Percentiles rank a stretch among this genome's conserved stretches.
Conservation (phyloP, 1,284 basidiomycete genomes). For the Phlebopus sp. region DNA sequence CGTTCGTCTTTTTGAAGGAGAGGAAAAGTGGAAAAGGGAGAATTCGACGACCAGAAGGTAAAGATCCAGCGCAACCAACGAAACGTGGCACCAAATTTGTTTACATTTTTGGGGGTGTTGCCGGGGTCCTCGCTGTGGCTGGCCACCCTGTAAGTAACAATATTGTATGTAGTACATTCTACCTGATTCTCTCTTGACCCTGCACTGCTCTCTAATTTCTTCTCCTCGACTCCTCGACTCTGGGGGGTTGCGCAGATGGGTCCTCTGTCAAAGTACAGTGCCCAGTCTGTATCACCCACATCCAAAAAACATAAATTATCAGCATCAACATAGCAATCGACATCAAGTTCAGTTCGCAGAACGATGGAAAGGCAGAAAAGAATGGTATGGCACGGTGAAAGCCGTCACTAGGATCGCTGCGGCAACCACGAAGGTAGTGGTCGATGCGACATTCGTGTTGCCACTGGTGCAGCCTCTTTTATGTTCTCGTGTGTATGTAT, state of each 20-base stretch:
- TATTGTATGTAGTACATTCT: conserved; percentile 5
- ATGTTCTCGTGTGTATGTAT: conserved; percentile 1
- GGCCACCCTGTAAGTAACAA: no score
- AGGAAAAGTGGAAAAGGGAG: conserved; percentile 17
- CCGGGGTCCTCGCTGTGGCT: conserved; percentile 24
- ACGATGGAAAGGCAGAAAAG: conserved; percentile 20
- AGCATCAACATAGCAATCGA: conserved; percentile 25
- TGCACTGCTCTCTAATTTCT: conserved; percentile 1
- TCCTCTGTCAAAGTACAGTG: conserved; percentile 25
- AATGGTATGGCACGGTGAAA: conserved; percentile 42
- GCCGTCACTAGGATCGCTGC: conserved; percentile 41
- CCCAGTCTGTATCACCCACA: conserved; percentile 29
- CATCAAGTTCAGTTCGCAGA: conserved; percentile 26
- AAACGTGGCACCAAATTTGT: conserved; percentile 34
- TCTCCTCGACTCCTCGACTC: no score
- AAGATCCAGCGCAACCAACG: conserved; percentile 20
- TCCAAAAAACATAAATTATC: conserved; percentile 30
- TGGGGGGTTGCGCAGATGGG: no score
- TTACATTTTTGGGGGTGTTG: conserved; percentile 23
- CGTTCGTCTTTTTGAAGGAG: conserved; percentile 18
- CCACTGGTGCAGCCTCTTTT: conserved; percentile 3
- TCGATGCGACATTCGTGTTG: conserved; percentile 12
- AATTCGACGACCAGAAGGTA: conserved; percentile 15
- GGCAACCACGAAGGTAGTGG: conserved; percentile 38
- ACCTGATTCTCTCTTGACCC: conserved; percentile 17